These are phyloP conservation scores for Coemansia sp. DNA, from an alignment of 192 early-diverging fungal genomes.

Conservation along the genomic window DNA sequence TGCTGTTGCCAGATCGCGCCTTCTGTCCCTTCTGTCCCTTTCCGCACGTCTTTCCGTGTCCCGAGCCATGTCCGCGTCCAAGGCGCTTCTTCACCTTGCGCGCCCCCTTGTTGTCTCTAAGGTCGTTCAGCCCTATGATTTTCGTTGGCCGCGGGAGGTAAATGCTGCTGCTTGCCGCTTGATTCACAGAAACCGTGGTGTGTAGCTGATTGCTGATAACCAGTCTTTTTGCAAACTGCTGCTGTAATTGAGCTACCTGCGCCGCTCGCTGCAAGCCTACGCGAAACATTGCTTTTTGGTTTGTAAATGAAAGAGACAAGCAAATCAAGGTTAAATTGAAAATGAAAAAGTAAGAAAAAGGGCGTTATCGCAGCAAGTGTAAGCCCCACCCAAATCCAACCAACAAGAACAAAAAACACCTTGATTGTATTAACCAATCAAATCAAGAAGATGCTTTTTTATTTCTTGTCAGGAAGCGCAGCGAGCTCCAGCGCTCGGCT, in stretches of 20 bases:
- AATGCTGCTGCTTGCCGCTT: neutral
- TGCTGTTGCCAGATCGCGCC: conserved; percentile 70
- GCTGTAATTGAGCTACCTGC: conserved; percentile 22
- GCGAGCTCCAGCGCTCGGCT: conserved; percentile 32
- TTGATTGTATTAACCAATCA: neutral
- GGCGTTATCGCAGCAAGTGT: neutral
- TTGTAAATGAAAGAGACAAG: neutral
- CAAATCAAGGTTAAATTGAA: neutral
- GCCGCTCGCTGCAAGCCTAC: conserved; percentile 5
- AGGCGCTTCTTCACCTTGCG: conserved; percentile 59
- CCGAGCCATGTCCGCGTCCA: conserved; percentile 83
- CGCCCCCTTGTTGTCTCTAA: conserved; percentile 47
- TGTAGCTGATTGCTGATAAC: conserved; percentile 18
- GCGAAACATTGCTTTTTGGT: conserved; percentile 12
- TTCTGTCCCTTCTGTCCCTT: conserved; percentile 92
- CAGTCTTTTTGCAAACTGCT: conserved; percentile 18
- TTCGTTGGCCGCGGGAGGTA: conserved; percentile 18
- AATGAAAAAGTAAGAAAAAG: neutral
- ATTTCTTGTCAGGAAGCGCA: conserved; percentile 22
- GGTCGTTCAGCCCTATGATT: conserved; percentile 30
- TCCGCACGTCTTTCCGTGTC: conserved; percentile 87
- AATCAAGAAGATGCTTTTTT: neutral
- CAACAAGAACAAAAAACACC: neutral
- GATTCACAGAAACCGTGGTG: conserved; percentile 10
- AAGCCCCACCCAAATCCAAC: too few species aligned